phyloP scores from a whole-genome alignment of 2,329 filamentous ascomycete genomes.

The Balansia obtecta region DNA sequence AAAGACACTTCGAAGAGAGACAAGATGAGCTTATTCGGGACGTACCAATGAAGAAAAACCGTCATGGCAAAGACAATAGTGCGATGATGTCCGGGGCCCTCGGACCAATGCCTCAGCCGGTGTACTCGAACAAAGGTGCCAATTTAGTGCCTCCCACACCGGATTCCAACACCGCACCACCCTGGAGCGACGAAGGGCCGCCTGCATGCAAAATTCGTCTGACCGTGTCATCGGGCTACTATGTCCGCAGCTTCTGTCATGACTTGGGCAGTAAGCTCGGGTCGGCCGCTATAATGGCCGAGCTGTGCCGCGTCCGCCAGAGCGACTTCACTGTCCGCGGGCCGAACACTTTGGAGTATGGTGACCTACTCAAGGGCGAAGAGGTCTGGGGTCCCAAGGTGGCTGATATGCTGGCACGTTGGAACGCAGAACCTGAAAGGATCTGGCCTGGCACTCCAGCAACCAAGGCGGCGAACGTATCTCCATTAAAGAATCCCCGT shows the following conservation, averaged over 20 bases:
- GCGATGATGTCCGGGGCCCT: conserved; percentile 47
- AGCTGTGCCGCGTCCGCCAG: conserved; percentile 69
- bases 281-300: conserved; percentile 77
- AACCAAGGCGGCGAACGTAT: conserved; percentile 10
- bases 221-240: conserved; percentile 92
- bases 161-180: conserved; percentile 34
- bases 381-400: conserved; percentile 73
- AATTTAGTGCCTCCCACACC: conserved; percentile 40
- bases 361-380: conserved; percentile 64
- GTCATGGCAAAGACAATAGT: conserved; percentile 16
- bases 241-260: conserved; percentile 86
- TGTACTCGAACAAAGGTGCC: conserved; percentile 29
- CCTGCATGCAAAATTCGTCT: conserved; percentile 75
- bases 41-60: conserved; percentile 24
- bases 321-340: conserved; percentile 63
- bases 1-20: conserved; percentile 44
- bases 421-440: conserved; percentile 24
- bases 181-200: conserved; percentile 50
- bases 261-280: conserved; percentile 75
- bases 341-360: conserved; percentile 64
- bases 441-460: conserved; percentile 12
- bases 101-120: conserved; percentile 35
- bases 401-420: conserved; percentile 29
- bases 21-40: conserved; percentile 46
- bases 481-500: conserved; percentile 4